Evolutionary conservation across 179 eudicot genomes (phyloP), one percentile per base, ranked within the genome.

Genomic region (Beta macrorhiza): DNA sequence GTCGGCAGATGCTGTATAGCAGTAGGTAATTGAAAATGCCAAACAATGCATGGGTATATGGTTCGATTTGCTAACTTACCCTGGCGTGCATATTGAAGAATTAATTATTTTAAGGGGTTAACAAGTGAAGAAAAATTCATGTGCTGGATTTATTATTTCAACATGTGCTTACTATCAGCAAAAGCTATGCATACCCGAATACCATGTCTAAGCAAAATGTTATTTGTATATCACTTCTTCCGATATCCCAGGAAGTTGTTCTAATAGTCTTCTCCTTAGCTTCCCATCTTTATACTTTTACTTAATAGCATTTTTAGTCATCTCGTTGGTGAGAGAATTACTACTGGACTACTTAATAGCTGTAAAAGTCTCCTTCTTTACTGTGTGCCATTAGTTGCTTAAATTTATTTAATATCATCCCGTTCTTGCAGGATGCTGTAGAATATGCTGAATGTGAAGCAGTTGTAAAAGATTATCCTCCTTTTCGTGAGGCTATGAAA

Each of bases 371-470:
- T 68, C 76, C 16, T 37, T 16, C 37, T 42, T 59, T 14, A 13
- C 16, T 51, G 57, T 64, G 20, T 20, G 4, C 42, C 42, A 37
- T 57, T 57, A 5, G 19, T 63, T 7, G 64, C 55, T 19, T 44
- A 22, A 32, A 42, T 53, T 52, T 44, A 58, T 76, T 62, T 52
- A 71, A 57, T 71, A n/a, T 74, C 64, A 19, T 67, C 14, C 5
- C 22, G n/a, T 81, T 61, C 72, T 67, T 77, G 74, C 77, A 96
- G 98, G 99, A 96, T 89, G 98, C 98, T 74, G 92, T 91, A 76
- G 98, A 96, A 83, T 94, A 90, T 89, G 98, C 99, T 82, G 99
- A 96, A 84, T 96, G 97, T 88, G 99, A 96, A 87, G 98, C 99
- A 72, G 91, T 91, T 64, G 99, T 96, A 77, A 96, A 96, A 82